Conservation (phyloP, 2,329 filamentous ascomycete species). For the Penicillium olsonii region DNA sequence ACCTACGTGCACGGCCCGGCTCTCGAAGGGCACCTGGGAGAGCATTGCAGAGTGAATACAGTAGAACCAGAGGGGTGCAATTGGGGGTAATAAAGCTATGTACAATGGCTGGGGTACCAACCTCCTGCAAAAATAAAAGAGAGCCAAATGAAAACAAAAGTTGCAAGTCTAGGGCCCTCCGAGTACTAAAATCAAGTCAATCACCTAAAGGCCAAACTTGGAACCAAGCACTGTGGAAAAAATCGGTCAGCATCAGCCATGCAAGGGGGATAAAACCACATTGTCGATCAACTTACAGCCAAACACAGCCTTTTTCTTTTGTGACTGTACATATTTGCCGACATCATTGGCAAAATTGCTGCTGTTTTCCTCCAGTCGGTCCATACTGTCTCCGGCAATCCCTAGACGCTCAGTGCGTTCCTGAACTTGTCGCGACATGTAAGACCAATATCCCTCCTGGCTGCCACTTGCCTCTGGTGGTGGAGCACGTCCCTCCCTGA, state of each 20-base stretch:
- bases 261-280: constrained; percentile 20
- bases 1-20: too few relatives aligned
- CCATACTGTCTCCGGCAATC: constrained; percentile 80
- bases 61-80: too few relatives aligned
- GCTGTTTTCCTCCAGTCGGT: constrained; percentile 77
- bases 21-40: too few relatives aligned
- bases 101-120: too few relatives aligned
- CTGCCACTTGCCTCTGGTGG: constrained; percentile 37
- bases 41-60: too few relatives aligned
- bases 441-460: constrained; percentile 71
- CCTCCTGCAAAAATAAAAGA: too few relatives aligned
- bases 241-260: constrained; percentile 20
- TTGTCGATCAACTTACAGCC: constrained; percentile 51
- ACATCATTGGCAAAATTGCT: constrained; percentile 85
- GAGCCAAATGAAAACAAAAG: too few relatives aligned
- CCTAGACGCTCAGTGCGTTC: constrained; percentile 87
- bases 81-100: too few relatives aligned
- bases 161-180: too few relatives aligned
- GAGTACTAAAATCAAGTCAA: too few relatives aligned
- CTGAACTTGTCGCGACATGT: constrained; percentile 82
- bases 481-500: constrained; percentile 37
- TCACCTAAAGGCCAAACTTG: constrained; percentile 44
- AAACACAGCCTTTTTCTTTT: constrained; percentile 82
- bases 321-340: constrained; percentile 78
- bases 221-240: constrained; percentile 37